These are phyloP conservation scores for Hibiscus syriacus DNA, from an alignment of 345 rosid species.

Conservation along the genomic window DNA sequence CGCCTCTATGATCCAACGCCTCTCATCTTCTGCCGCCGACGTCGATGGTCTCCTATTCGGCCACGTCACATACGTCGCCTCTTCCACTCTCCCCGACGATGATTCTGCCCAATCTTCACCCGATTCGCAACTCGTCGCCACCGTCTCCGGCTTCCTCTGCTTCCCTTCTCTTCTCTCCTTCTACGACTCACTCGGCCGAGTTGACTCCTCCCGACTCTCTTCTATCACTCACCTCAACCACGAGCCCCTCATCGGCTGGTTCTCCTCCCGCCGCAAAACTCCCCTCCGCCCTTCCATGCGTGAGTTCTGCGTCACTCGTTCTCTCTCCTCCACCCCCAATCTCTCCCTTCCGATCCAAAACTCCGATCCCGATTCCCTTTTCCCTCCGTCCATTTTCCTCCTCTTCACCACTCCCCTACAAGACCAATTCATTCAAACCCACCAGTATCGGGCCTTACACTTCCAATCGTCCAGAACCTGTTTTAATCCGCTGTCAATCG, in stretches of 20 bases:
- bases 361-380: background rate
- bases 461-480: conserved; percentile 26
- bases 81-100: conserved; percentile 66
- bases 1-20: conserved; percentile 67
- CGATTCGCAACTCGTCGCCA: conserved; percentile 40
- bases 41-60: conserved; percentile 83
- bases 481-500: conserved; percentile 54
- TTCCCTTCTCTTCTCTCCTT: conserved; percentile 53
- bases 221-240: conserved; percentile 12
- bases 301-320: conserved; percentile 46
- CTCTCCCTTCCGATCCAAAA: conserved; percentile 2
- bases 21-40: conserved; percentile 57
- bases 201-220: conserved; percentile 26
- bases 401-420: conserved; percentile 56
- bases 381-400: conserved; percentile 33
- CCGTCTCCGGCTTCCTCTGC: conserved; percentile 59
- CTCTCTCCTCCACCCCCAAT: conserved; percentile 16
- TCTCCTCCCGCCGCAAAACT: conserved; percentile 70
- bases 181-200: conserved; percentile 55
- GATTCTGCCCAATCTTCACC: conserved; percentile 32
- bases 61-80: conserved; percentile 46
- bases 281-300: conserved; percentile 72
- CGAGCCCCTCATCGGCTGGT: conserved; percentile 63
- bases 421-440: conserved; percentile 66
- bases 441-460: conserved; percentile 73